Percentiles rank a stretch among this genome's conserved stretches.
Conservation (phyloP, 768 basidiomycete species). For the Boletus reticuloceps region DNA sequence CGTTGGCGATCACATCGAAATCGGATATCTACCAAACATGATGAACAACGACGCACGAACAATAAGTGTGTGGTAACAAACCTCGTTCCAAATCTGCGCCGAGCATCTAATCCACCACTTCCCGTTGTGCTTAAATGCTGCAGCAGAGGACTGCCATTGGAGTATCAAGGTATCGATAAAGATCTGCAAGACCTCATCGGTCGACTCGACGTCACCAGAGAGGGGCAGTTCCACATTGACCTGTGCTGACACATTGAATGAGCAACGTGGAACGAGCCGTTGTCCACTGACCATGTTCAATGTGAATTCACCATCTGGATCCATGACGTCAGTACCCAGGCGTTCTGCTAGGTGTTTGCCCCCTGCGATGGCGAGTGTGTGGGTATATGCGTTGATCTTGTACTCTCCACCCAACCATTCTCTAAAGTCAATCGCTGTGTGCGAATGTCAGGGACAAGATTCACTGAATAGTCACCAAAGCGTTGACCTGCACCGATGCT, state of each 20-base stretch:
- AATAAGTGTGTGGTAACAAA: slow-evolving; percentile 6
- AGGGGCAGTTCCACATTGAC: slow-evolving; percentile 42
- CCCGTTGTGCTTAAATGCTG: slow-evolving; percentile 23
- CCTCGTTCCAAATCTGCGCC: slow-evolving; percentile 33
- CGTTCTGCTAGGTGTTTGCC: slow-evolving; percentile 57
- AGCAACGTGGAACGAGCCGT: background rate
- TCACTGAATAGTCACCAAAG: background rate
- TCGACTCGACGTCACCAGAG: slow-evolving; percentile 22
- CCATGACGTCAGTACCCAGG: slow-evolving; percentile 62
- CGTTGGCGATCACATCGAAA: slow-evolving; percentile 28
- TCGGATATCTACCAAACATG: slow-evolving; percentile 27
- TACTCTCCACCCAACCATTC: slow-evolving; percentile 72
- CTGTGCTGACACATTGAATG: slow-evolving; percentile 16
- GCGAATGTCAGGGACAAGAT: slow-evolving; percentile 2
- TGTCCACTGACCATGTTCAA: slow-evolving; percentile 58
- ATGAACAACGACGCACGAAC: background rate
- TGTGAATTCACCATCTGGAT: slow-evolving; percentile 58
- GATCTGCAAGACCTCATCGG: slow-evolving; percentile 13
- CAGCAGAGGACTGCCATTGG: slow-evolving; percentile 18
- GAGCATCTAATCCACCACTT: slow-evolving; percentile 34
- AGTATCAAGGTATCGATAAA: slow-evolving; percentile 18
- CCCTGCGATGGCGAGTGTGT: slow-evolving; percentile 63
- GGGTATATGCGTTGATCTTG: slow-evolving; percentile 69
- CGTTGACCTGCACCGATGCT: slow-evolving; percentile 50
- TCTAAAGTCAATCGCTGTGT: slow-evolving; percentile 68